Conservation (phyloP, 2,329 filamentous ascomycete species). For the Aspergillus sojae region DNA sequence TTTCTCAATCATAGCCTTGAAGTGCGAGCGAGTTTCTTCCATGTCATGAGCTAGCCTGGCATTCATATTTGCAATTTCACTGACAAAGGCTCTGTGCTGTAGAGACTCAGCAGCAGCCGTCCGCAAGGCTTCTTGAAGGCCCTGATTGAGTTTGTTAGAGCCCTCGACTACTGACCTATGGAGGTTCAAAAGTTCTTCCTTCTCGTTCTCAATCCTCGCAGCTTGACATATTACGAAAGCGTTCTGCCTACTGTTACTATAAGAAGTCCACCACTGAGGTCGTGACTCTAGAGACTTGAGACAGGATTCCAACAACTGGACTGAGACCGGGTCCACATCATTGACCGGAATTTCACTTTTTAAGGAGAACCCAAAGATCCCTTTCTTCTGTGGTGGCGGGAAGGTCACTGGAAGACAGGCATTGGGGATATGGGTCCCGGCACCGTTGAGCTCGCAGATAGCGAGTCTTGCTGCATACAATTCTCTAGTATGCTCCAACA, state of each 20-base stretch:
- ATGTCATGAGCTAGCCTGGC: constrained; percentile 34
- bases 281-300: constrained; percentile 56
- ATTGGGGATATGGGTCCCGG: constrained; percentile 53
- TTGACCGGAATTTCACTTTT: constrained; percentile 24
- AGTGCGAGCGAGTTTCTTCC: constrained; percentile 28
- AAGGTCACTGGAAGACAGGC: constrained; percentile 55
- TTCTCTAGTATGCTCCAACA: constrained; percentile 53
- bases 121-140: constrained; percentile 37
- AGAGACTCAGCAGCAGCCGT: constrained; percentile 32
- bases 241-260: constrained; percentile 64
- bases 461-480: constrained; percentile 65
- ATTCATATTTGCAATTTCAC: constrained; percentile 34
- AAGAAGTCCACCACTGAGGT: constrained; percentile 65
- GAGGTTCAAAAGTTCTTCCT: constrained; percentile 47
- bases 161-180: constrained; percentile 43
- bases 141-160: constrained; percentile 37
- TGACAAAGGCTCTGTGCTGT: constrained; percentile 38
- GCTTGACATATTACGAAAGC: constrained; percentile 65
- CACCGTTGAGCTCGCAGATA: constrained; percentile 62
- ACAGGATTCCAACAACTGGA: constrained; percentile 51
- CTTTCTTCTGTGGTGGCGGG: constrained; percentile 36
- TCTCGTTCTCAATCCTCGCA: constrained; percentile 60
- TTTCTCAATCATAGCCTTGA: constrained; percentile 27
- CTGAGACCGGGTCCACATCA: constrained; percentile 19
- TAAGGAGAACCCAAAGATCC: constrained; percentile 23